Evolutionary conservation across 371 early-diverging fungal species (phyloP).

Genomic region (Gilbertella persicaria): DNA sequence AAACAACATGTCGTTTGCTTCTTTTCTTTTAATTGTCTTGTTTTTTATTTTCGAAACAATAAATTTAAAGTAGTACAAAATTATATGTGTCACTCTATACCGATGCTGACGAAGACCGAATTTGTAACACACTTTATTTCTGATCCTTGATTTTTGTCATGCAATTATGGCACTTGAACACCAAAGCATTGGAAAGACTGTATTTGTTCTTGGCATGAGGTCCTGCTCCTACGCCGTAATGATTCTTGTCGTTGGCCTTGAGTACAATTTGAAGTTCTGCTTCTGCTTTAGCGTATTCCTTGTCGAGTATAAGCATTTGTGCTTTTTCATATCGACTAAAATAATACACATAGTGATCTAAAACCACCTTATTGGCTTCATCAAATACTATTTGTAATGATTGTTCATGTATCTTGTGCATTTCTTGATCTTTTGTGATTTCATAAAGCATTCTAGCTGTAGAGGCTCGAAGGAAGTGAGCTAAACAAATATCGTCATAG

Average conservation of each 20-base stretch:
- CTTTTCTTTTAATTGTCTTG: too few relatives aligned
- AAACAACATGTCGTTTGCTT: too few relatives aligned
- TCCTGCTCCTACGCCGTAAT: slow-evolving; percentile 39
- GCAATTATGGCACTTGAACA: slow-evolving; percentile 51
- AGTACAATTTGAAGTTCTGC: slow-evolving; percentile 46
- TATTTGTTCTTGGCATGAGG: slow-evolving; percentile 47
- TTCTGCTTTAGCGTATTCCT: slow-evolving; percentile 47
- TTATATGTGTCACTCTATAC: too few relatives aligned
- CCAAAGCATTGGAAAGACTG: slow-evolving; percentile 44
- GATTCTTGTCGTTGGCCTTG: slow-evolving; percentile 35
- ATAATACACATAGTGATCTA: slow-evolving; percentile 68
- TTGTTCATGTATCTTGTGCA: slow-evolving; percentile 15
- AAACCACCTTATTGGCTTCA: slow-evolving; percentile 31
- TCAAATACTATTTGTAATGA: slow-evolving; percentile 28
- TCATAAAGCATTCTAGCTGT: slow-evolving; percentile 22
- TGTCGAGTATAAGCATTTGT: slow-evolving; percentile 39
- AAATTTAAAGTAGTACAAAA: too few relatives aligned
- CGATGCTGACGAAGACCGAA: too few relatives aligned
- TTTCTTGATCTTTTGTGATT: not conserved
- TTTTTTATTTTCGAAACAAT: too few relatives aligned
- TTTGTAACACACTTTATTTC: too few relatives aligned
- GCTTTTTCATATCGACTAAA: slow-evolving; percentile 61
- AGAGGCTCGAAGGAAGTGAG: slow-evolving; percentile 53
- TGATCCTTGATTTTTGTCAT: slow-evolving; percentile 21
- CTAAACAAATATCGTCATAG: slow-evolving; percentile 73